Percentiles rank a stretch among this genome's conserved stretches.
phyloP scores from a whole-genome alignment of 371 early-diverging fungal genomes.

The Rhizopus stolonifer region DNA sequence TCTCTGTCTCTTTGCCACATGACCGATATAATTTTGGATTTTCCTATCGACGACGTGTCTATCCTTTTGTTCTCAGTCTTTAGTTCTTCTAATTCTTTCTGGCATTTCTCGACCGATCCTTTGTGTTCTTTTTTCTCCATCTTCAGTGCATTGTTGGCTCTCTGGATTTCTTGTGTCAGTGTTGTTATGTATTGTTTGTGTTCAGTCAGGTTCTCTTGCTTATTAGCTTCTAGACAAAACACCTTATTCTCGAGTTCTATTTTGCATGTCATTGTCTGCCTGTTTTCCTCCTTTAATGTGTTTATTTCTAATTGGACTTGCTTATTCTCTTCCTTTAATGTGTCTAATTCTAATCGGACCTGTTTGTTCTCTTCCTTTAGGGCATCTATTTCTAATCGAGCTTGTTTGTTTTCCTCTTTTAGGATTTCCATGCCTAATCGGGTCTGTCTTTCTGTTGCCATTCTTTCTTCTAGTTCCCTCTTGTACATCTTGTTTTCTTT shows the following conservation, averaged over 20 bases:
- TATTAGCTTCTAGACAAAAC: not conserved
- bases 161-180: no score
- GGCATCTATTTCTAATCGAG: not conserved
- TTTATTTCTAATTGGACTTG: not conserved
- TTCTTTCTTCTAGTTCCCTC: no score
- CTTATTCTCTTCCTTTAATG: not conserved
- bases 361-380: not conserved
- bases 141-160: no score
- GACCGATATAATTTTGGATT: constrained; percentile 6
- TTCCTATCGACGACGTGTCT: not conserved
- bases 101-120: not conserved
- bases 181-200: no score
- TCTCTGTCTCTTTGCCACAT: constrained; percentile 28
- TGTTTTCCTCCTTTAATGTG: not conserved
- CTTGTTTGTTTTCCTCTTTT: not conserved
- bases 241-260: not conserved
- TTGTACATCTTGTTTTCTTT: no score
- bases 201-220: not conserved
- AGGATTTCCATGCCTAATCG: not conserved
- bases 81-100: not conserved
- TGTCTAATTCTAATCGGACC: not conserved
- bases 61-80: not conserved
- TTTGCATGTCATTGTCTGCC: not conserved
- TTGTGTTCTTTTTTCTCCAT: no score
- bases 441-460: not conserved